Evolutionary conservation across 2,329 filamentous ascomycete species (phyloP).

Genomic region (Exophiala alcalophila): DNA sequence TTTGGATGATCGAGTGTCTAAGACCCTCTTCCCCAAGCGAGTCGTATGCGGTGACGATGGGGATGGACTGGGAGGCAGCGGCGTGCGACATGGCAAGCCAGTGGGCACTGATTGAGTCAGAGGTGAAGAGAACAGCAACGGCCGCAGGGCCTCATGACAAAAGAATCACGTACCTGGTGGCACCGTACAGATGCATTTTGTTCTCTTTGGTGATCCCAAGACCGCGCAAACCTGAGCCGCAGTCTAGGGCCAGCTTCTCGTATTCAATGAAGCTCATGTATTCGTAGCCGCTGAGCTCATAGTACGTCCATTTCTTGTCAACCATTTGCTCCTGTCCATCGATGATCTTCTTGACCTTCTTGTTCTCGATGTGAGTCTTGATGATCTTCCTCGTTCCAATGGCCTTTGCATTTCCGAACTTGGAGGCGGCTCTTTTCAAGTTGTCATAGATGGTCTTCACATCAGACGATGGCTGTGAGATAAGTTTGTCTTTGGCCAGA

Average conservation of each 20-base stretch:
- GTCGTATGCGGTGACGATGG: conserved; percentile 69
- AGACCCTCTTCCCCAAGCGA: conserved; percentile 38
- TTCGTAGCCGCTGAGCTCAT: conserved; percentile 74
- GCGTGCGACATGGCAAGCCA: conserved; percentile 83
- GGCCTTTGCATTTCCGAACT: conserved; percentile 62
- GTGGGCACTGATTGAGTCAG: conserved; percentile 56
- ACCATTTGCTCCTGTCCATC: conserved; percentile 76
- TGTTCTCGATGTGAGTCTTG: conserved; percentile 75
- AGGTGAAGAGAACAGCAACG: too few relatives aligned
- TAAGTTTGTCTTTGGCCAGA: conserved; percentile 67
- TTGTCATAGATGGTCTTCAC: conserved; percentile 78
- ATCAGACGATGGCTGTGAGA: conserved; percentile 63
- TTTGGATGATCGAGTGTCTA: conserved; percentile 36
- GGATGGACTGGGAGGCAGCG: conserved; percentile 77
- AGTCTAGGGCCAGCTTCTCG: conserved; percentile 63
- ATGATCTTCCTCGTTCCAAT: conserved; percentile 71
- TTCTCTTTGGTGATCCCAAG: conserved; percentile 67
- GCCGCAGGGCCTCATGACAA: too few relatives aligned
- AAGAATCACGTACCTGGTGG: conserved; percentile 62
- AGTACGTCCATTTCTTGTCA: conserved; percentile 89
- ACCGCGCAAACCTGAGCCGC: conserved; percentile 71
- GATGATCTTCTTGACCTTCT: conserved; percentile 84
- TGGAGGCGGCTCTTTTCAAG: conserved; percentile 63
- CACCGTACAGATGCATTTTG: conserved; percentile 76
- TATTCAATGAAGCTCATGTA: conserved; percentile 80